Evolutionary conservation across 768 basidiomycete genomes (phyloP).

Genomic region (Trametes cingulata): DNA sequence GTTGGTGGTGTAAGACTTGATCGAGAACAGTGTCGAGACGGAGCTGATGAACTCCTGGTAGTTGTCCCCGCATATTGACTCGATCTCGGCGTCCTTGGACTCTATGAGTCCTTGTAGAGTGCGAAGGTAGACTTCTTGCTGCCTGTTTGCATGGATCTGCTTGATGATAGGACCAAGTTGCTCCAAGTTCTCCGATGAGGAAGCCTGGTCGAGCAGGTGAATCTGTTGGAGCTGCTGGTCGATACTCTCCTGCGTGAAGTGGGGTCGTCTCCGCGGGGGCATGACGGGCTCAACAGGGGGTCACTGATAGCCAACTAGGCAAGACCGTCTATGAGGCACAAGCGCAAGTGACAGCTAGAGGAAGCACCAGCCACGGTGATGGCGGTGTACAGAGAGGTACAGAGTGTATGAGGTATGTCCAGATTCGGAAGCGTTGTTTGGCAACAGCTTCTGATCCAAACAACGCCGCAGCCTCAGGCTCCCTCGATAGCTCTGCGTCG

Average conservation of each 20-base stretch:
- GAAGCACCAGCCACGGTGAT: not conserved
- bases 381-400: not conserved
- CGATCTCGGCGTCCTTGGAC: constrained; percentile 95
- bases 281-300: constrained; percentile 44
- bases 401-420: not conserved
- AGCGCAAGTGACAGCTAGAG: not conserved
- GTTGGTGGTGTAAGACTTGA: constrained; percentile 94
- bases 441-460: constrained; percentile 33
- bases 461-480: not conserved
- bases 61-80: constrained; percentile 93
- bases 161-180: constrained; percentile 94
- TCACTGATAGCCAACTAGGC: not conserved
- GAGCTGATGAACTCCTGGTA: constrained; percentile 98
- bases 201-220: constrained; percentile 83
- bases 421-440: constrained; percentile 20
- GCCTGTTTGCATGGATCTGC: constrained; percentile 83
- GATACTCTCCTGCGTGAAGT: constrained; percentile 80
- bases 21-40: constrained; percentile 93
- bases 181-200: constrained; percentile 91
- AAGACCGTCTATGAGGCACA: not conserved
- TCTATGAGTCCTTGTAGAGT: constrained; percentile 86
- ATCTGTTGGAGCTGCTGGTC: constrained; percentile 92
- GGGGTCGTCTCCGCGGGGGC: constrained; percentile 71
- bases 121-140: constrained; percentile 87
- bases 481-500: not conserved